Conservation (phyloP, 345 rosid genomes). For the Citrus reticulata region DNA sequence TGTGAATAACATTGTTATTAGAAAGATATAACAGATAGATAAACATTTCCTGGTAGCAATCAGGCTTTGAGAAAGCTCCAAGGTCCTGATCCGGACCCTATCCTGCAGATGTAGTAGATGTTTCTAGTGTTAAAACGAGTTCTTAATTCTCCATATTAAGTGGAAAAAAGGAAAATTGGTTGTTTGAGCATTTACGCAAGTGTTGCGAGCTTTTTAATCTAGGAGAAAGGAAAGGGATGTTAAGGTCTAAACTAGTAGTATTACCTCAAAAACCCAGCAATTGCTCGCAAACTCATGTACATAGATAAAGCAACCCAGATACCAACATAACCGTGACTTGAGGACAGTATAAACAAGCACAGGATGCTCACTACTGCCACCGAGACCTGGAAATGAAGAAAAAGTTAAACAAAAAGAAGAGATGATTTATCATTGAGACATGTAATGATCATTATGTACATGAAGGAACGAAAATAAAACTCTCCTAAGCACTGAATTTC, state of each 20-base stretch:
- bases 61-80: slow-evolving; percentile 36
- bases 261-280: slow-evolving; percentile 41
- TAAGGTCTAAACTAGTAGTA: background rate
- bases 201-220: background rate
- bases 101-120: slow-evolving; percentile 19
- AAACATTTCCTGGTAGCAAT: background rate
- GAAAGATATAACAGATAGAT: background rate
- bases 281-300: slow-evolving; percentile 35
- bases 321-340: slow-evolving; percentile 35
- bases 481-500: background rate
- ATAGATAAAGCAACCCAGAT: slow-evolving; percentile 37
- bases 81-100: slow-evolving; percentile 40
- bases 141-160: background rate
- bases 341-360: slow-evolving; percentile 25
- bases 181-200: background rate
- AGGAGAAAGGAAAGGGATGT: background rate
- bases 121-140: background rate
- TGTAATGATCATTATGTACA: background rate
- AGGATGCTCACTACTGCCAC: slow-evolving; percentile 33
- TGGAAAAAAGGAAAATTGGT: background rate
- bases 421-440: background rate
- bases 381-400: slow-evolving; percentile 21
- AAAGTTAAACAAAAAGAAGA: background rate
- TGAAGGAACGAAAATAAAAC: background rate
- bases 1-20: background rate